Conservation (phyloP, 768 basidiomycete genomes). For the Tulasnella sp. region DNA sequence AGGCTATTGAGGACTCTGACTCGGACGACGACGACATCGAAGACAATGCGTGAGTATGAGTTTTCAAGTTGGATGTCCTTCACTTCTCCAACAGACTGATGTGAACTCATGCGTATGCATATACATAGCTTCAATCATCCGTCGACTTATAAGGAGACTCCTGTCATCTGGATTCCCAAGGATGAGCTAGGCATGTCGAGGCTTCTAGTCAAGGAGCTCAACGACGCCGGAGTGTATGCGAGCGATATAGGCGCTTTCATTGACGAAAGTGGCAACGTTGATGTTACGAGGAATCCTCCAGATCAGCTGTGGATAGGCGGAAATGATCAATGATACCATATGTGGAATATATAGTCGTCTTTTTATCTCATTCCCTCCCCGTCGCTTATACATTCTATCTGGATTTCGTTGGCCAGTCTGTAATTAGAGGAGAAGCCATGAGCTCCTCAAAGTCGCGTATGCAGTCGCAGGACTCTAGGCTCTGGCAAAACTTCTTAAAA, state of each 20-base stretch:
- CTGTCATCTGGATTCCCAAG: slow-evolving; percentile 36
- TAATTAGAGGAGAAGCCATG: slow-evolving; percentile 31
- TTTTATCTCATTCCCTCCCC: background rate
- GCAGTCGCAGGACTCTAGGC: slow-evolving; percentile 33
- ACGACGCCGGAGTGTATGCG: slow-evolving; percentile 28
- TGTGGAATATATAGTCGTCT: too few relatives aligned
- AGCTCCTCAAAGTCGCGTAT: slow-evolving; percentile 39
- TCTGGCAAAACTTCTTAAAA: slow-evolving; percentile 38
- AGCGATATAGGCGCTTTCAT: slow-evolving; percentile 29
- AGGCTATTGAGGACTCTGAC: slow-evolving; percentile 7
- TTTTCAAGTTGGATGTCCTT: background rate
- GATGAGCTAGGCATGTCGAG: slow-evolving; percentile 34
- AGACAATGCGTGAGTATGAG: slow-evolving; percentile 21
- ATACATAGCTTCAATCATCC: slow-evolving; percentile 36
- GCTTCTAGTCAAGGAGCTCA: slow-evolving; percentile 23
- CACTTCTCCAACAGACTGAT: background rate
- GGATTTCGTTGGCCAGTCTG: background rate
- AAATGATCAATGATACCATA: background rate
- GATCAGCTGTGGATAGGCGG: slow-evolving; percentile 21
- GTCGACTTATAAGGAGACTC: slow-evolving; percentile 32
- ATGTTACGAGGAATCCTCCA: slow-evolving; percentile 26
- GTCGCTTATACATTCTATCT: background rate
- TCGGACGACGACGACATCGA: slow-evolving; percentile 13
- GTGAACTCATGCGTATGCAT: too few relatives aligned
- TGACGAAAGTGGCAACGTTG: slow-evolving; percentile 27